Percentiles rank a stretch among this genome's conserved stretches.
Evolutionary conservation across 192 early-diverging fungal genomes (phyloP).

Genomic region (Spinellus fusiger): DNA sequence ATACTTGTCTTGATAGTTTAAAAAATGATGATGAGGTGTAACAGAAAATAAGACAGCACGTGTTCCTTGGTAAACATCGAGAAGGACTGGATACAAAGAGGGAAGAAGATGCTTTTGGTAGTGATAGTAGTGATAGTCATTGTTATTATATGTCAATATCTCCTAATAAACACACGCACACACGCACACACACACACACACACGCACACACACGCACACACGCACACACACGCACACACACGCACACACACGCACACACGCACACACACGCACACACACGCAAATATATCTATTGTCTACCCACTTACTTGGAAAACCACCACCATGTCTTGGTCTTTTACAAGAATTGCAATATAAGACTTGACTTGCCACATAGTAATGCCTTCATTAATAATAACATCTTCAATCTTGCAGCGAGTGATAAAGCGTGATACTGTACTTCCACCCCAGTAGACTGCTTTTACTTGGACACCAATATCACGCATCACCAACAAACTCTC

Average conservation of each 20-base stretch:
- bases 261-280: too few species aligned
- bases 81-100: constrained; percentile 33
- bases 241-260: too few species aligned
- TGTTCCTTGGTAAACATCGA: constrained; percentile 48
- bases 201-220: too few species aligned
- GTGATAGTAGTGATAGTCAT: background rate
- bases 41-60: constrained; percentile 46
- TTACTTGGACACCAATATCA: constrained; percentile 65
- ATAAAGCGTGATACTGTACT: constrained; percentile 51
- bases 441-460: constrained; percentile 49
- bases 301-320: constrained; percentile 64
- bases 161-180: too few species aligned
- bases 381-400: constrained; percentile 74
- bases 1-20: background rate
- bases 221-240: too few species aligned
- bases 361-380: constrained; percentile 68
- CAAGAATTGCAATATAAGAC: constrained; percentile 66
- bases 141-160: background rate
- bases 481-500: constrained; percentile 62
- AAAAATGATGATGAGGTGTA: background rate
- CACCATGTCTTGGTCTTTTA: constrained; percentile 56
- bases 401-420: constrained; percentile 51
- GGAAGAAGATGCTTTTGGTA: constrained; percentile 43
- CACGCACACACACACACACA: too few species aligned
- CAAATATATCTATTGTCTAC: background rate